Conservation (phyloP, 202 grass and related monocot species). For the Dendrocalamus latiflorus region DNA sequence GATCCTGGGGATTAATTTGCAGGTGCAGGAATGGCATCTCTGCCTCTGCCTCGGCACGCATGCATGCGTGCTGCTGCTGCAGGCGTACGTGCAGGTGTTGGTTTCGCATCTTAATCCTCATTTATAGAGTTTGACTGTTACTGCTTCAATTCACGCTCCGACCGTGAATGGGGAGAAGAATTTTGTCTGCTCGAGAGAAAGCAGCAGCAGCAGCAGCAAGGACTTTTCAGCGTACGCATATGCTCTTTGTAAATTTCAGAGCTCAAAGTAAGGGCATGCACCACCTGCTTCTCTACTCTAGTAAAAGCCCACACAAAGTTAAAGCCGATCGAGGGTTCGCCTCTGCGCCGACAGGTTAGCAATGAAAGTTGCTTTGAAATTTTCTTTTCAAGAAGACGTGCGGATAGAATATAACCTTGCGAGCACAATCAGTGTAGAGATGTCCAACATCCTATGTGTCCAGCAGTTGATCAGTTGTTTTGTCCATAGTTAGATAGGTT, state of each 20-base stretch:
- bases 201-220: not conserved
- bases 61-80: not conserved
- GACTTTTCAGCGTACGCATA: too few species aligned
- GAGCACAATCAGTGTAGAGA: too few species aligned
- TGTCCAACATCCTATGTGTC: not conserved
- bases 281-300: not conserved
- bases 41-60: not conserved
- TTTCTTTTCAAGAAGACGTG: not conserved
- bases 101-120: not conserved
- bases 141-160: conserved; percentile 10
- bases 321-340: too few species aligned
- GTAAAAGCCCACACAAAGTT: too few species aligned
- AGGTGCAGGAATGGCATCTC: not conserved
- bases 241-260: not conserved
- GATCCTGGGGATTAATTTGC: not conserved
- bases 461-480: not conserved
- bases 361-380: not conserved
- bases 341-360: too few species aligned
- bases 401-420: too few species aligned
- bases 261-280: too few species aligned
- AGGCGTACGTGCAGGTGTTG: not conserved
- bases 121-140: conserved; percentile 26
- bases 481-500: not conserved
- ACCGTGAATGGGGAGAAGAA: not conserved
- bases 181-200: not conserved